These are phyloP conservation scores for Emiliania huxleyi DNA, from an alignment of 78 protist species.

Conservation along the genomic window DNA sequence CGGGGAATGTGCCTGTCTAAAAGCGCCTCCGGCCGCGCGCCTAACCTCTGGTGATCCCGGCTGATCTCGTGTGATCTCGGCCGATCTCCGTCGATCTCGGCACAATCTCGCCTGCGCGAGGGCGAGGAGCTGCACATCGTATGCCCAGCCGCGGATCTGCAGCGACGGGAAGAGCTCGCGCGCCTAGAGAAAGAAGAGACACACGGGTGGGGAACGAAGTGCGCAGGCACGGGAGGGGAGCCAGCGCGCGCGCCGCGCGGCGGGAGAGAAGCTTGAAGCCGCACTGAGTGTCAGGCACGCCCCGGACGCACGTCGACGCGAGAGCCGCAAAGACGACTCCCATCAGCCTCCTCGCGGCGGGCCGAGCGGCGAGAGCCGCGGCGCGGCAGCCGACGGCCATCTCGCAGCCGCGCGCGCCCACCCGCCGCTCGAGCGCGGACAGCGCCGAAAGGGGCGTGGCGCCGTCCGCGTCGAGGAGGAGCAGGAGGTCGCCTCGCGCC, in stretches of 20 bases:
- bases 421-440: constrained; percentile 51
- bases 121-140: background rate
- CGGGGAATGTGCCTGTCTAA: no score
- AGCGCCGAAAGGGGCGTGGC: constrained; percentile 62
- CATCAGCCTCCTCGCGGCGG: constrained; percentile 50
- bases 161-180: constrained; percentile 36
- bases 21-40: no score
- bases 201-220: no score
- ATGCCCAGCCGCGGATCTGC: constrained; percentile 48
- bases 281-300: constrained; percentile 70
- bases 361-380: constrained; percentile 31
- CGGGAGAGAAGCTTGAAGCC: constrained; percentile 74
- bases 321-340: constrained; percentile 67
- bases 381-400: constrained; percentile 60
- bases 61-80: no score
- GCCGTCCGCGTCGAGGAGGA: constrained; percentile 80
- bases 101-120: no score
- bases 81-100: no score
- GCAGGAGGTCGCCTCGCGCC: constrained; percentile 59
- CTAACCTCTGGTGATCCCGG: no score
- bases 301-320: constrained; percentile 48
- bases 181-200: no score
- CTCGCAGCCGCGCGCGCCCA: constrained; percentile 33
- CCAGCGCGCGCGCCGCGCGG: constrained; percentile 22
- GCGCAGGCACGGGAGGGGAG: background rate